Evolutionary conservation across 768 basidiomycete species (phyloP), one percentile per base, ranked within the genome.

Genomic region (Termitomyces heimii): DNA sequence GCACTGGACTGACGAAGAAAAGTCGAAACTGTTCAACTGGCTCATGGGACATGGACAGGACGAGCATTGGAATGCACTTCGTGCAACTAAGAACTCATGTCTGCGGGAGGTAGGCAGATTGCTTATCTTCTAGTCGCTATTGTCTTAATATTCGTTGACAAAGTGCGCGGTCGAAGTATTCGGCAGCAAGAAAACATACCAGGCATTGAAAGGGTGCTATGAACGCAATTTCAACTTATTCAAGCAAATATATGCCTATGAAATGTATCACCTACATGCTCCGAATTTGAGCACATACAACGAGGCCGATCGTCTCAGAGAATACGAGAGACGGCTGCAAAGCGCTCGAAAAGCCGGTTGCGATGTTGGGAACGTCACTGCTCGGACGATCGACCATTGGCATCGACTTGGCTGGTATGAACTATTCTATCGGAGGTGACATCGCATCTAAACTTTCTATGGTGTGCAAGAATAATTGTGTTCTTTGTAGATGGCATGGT

Each of bases 1-100:
- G 62, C 89, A 92, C 63, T 92, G 89, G 89, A 88, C 88, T 0
- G 89, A 90, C 67, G 88, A 89, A 9, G 89, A 92, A 66, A 92
- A 91, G 71, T 79, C 86, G 14, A 83, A 80, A 60, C 74, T 92
- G 46, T 92, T 92, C 69, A 80, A 73, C 44, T 92, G 89, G 88
- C 80, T 92, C 47, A 87, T 92, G 83, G 87, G 80, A 22, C 72
- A 71, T 13, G 78, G 78, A 18, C 81, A 85, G 63, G 88, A 91
- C 63, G 86, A 89, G 20, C 86, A 89, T 58, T 92, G 89, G 84
- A 87, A 84, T 62, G 73, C 85, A 22, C 82, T 92, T 49, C 81
- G 86, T 29, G 86, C 87, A 4, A 86, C 88, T 7, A 92, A 90
- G 73, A 92, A 92, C 64, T 89, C 86, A 18, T 89, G 89, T 69